Evolutionary conservation across 2,329 filamentous ascomycete genomes (phyloP), one percentile per base, ranked within the genome.

Genomic region (Truncatella angustata): DNA sequence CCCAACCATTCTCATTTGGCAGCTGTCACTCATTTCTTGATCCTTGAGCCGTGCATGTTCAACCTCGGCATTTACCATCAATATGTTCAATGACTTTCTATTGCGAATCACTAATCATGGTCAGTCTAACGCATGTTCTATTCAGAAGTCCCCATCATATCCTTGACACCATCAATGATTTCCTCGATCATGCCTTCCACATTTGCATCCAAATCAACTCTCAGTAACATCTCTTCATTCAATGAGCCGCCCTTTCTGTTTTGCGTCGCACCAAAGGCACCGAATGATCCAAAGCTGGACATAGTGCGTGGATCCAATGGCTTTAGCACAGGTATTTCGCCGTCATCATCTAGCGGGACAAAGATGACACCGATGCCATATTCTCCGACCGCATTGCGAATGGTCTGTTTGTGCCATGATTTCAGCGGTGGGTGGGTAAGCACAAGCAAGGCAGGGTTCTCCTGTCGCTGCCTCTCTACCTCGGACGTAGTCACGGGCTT

Each of bases 351-450:
- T 24, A 68, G 47, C 2, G 65, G 65, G 24, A 66, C 62, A 54
- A 66, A 68, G 32, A 67, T 59, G 5, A 67, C 51, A 1, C 63
- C 65, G 28, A 67, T 62, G 3, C 61, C 55, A 28, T 68, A 67
- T 14, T 65, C 63, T 7, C 59, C 54, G 3, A 63, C 54, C 11
- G 59, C 58, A 7, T 49, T 57, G 28, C 62, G 51, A 35, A 68
- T 67, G 3, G 57, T 45, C 3, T 54, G 10, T 44, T 58, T 62
- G 26, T 68, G 65, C 65, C 65, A 68, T 35, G 26, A 18, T 48
- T 66, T 60, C n/a, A 68, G 46, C 51, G 59, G 49, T 4, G 65
- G 65, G 37, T 68, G 65, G 6, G 65, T 64, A 20, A 65, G 10
- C 5, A 66, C 64, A 60, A 68, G 56, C 49, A 67, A 50, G 4